Evolutionary conservation across 371 early-diverging fungal species (phyloP).

Genomic region (Funneliformis caledonium): DNA sequence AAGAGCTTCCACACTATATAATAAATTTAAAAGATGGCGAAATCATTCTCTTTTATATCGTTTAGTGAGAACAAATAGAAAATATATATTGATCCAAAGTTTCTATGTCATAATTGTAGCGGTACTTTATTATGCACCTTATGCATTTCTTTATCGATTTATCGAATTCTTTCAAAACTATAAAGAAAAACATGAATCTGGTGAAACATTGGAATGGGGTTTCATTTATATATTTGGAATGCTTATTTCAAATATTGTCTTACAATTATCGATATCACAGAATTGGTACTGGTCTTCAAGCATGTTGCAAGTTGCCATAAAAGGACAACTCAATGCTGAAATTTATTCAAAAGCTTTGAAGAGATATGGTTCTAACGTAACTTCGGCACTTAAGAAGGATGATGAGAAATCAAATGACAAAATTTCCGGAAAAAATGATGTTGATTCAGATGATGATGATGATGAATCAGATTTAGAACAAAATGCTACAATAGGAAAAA

Average conservation of each 20-base stretch:
- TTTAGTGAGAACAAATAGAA: neutral
- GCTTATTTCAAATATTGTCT: conserved; percentile 7
- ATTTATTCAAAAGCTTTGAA: conserved; percentile 36
- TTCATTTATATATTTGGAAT: conserved; percentile 14
- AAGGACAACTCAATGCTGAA: conserved; percentile 10
- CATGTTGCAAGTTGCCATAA: neutral
- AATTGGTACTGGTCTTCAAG: conserved; percentile 14
- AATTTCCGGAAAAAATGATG: conserved; percentile 15
- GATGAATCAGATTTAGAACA: neutral
- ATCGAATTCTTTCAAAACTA: conserved; percentile 18
- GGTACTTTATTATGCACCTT: conserved; percentile 11
- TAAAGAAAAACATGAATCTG: neutral
- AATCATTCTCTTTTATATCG: neutral
- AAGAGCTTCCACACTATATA: neutral
- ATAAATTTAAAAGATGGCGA: conserved; percentile 3
- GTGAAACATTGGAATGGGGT: neutral
- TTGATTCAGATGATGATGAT: neutral
- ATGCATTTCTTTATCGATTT: conserved; percentile 53
- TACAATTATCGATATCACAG: conserved; percentile 13
- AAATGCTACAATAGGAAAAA: conserved; percentile 60
- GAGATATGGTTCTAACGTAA: conserved; percentile 2
- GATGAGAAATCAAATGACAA: conserved; percentile 27
- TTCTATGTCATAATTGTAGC: neutral
- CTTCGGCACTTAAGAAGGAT: neutral
- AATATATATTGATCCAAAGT: neutral